Evolutionary conservation across 305 asterid genomes (phyloP).

Genomic region (Lippia alba): DNA sequence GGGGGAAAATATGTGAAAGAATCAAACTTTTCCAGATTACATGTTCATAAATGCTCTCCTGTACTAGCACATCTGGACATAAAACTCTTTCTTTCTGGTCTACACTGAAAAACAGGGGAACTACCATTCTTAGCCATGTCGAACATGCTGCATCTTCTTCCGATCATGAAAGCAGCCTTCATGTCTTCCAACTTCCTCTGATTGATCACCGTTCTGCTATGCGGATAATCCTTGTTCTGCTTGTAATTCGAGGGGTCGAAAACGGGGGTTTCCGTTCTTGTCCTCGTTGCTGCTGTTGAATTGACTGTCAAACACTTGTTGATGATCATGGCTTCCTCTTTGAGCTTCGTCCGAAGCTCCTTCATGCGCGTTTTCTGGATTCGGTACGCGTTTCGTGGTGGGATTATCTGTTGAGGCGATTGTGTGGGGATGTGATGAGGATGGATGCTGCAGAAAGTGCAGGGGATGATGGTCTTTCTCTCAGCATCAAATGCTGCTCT

Average conservation of each 20-base stretch:
- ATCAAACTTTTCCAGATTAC: not conserved
- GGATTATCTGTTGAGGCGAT: slow-evolving; percentile 21
- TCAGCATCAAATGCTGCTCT: slow-evolving; percentile 55
- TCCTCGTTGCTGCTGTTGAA: slow-evolving; percentile 31
- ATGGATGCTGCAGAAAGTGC: slow-evolving; percentile 45
- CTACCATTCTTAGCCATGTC: slow-evolving; percentile 15
- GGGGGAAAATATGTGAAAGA: slow-evolving; percentile 4
- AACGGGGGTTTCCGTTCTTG: slow-evolving; percentile 46
- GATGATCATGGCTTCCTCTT: slow-evolving; percentile 58
- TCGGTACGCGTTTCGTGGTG: slow-evolving; percentile 28
- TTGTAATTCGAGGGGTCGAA: slow-evolving; percentile 65
- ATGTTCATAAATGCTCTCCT: slow-evolving; percentile 33
- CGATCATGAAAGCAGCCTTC: slow-evolving; percentile 34
- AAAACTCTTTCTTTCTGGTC: slow-evolving; percentile 33
- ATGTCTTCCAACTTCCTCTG: slow-evolving; percentile 33
- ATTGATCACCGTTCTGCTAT: slow-evolving; percentile 37
- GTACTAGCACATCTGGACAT: slow-evolving; percentile 38
- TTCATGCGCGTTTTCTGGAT: slow-evolving; percentile 34
- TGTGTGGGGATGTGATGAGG: slow-evolving; percentile 3
- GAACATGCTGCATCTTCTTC: slow-evolving; percentile 37
- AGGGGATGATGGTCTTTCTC: slow-evolving; percentile 40
- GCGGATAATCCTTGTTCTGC: slow-evolving; percentile 55
- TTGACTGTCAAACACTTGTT: slow-evolving; percentile 58
- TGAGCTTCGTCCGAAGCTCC: slow-evolving; percentile 52
- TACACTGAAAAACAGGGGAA: slow-evolving; percentile 52